Base-by-base conservation (phyloP, 306 rosid genomes). In the Cicer cuneatum region DNA sequence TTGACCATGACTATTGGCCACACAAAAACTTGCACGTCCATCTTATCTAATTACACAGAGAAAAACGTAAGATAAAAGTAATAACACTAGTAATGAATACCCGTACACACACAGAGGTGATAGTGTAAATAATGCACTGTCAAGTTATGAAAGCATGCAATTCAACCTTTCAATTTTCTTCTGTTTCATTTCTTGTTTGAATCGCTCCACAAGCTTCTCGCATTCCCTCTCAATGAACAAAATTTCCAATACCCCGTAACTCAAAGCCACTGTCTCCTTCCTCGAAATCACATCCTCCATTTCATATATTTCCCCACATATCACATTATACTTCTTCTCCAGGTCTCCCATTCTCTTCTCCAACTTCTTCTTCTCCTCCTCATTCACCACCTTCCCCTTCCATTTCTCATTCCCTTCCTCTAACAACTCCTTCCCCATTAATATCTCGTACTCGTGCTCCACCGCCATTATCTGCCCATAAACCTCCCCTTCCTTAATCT, bases 171-270 rank as follows among this genome's bases (percentile, higher is more conserved):
- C 35, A 12, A 48, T n/a, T 43, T 45, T 64, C 76, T 86, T 89
- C 48, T 64, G 75, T 69, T 79, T 88, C 77, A 87, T 72, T 83
- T 87, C 90, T 43, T 43, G 83, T 39, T 77, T 77, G 75, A 93
- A 89, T 47, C 77, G 78, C 83, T 87, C 82, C 78, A 93, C 94
- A 78, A 89, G 71, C 79, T 84, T 85, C 71, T 84, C 89, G 16
- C 97, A 91, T 71, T 93, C 97, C 85, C 90, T 89, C 86, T 93
- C 94, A 48, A 93, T 87, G 74, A 87, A 93, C 71, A 79, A 61
- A 52, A 93, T 81, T 69, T 93, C 97, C 83, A 92, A 88, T 24
- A 83, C 92, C 69, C 94, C 98, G 60, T 64, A 87, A 69, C 96
- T 91, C 83, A 91, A 68, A 6, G 96, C 96, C 33, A 52, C 54